These are phyloP conservation scores for Kwoniella dejecticola DNA, from an alignment of 768 basidiomycete genomes.

Conservation along the genomic window DNA sequence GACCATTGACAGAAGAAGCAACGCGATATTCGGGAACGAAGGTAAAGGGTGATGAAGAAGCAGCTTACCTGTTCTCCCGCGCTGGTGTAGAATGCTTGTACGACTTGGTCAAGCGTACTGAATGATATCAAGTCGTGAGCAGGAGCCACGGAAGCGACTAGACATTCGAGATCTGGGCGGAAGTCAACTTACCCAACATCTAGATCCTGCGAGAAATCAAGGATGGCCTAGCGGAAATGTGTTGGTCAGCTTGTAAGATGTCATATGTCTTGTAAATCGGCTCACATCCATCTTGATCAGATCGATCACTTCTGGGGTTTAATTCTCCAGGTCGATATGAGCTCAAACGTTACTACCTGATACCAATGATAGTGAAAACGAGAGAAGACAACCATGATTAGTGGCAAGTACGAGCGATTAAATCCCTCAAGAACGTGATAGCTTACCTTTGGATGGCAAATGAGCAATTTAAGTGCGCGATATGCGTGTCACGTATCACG, in stretches of 20 bases:
- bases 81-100: conserved; percentile 86
- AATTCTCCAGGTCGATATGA: too few species aligned
- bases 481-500: background rate
- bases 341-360: too few species aligned
- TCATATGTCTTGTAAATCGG: background rate
- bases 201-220: conserved; percentile 91
- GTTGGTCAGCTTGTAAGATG: conserved; percentile 15
- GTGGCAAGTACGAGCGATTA: background rate
- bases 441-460: background rate
- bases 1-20: too few species aligned
- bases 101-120: conserved; percentile 84
- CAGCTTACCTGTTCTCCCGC: conserved; percentile 74
- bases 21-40: background rate
- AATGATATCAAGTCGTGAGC: too few species aligned
- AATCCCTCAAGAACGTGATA: too few species aligned
- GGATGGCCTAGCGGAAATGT: conserved; percentile 65
- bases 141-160: too few species aligned
- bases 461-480: background rate
- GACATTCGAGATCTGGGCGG: background rate
- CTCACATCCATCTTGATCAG: conserved; percentile 44
- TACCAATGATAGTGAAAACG: background rate
- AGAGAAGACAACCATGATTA: background rate
- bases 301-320: background rate
- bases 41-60: background rate
- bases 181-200: conserved; percentile 65